These are phyloP conservation scores for Fusarium azukiicola DNA, from an alignment of 2,329 filamentous ascomycete species.

Conservation along the genomic window DNA sequence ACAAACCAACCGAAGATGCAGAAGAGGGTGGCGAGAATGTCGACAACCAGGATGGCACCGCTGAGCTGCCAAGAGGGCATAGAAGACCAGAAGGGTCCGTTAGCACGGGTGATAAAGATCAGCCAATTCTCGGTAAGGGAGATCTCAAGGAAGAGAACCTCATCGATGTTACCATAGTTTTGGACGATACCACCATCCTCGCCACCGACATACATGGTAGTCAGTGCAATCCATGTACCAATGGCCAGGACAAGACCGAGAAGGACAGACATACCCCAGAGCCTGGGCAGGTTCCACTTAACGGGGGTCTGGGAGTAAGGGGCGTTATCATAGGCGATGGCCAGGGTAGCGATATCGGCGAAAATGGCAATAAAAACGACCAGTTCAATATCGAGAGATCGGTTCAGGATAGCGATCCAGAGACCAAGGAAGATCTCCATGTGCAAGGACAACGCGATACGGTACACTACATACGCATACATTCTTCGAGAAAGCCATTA, in stretches of 20 bases:
- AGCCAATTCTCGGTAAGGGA: constrained; percentile 97
- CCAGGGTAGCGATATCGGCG: constrained; percentile 94
- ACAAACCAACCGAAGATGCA: constrained; percentile 92
- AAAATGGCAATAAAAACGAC: constrained; percentile 98
- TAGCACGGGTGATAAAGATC: constrained; percentile 97
- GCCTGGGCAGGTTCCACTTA: constrained; percentile 97
- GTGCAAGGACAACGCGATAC: constrained; percentile 95
- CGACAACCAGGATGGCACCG: constrained; percentile 89
- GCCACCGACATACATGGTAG: constrained; percentile 87
- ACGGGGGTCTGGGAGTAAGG: constrained; percentile 92
- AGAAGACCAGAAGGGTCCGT: constrained; percentile 95
- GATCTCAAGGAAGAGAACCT: constrained; percentile 93
- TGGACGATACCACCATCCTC: constrained; percentile 91
- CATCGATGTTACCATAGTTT: constrained; percentile 91
- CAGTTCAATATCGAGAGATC: constrained; percentile 90
- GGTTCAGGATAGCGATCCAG: constrained; percentile 94
- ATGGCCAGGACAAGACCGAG: constrained; percentile 90
- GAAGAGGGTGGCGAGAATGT: constrained; percentile 92
- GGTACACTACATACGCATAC: constrained; percentile 98
- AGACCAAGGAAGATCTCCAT: constrained; percentile 95
- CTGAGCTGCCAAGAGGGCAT: constrained; percentile 92
- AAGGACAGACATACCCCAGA: constrained; percentile 95
- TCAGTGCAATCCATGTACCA: constrained; percentile 94
- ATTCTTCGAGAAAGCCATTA: no score
- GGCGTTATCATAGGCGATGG: constrained; percentile 96